Evolutionary conservation across 352 stramenopile genomes (phyloP).

Genomic region (Pythium aphanidermatum): DNA sequence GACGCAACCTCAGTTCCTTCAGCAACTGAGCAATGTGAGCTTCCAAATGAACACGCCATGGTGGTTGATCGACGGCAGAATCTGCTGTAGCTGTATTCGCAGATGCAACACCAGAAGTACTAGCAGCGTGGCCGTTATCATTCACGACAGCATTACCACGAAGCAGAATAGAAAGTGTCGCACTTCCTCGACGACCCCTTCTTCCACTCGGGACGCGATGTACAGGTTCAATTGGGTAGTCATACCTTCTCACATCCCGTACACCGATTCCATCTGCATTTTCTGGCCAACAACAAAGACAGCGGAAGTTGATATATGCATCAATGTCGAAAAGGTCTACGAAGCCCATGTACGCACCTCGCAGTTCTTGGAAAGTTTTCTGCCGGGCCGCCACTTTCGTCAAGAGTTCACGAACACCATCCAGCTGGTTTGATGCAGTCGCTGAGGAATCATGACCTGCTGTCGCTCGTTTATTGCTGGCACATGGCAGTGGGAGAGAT

Average conservation of each 20-base stretch:
- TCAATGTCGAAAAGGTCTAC: neutral
- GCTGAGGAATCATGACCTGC: no score
- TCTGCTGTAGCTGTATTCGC: neutral
- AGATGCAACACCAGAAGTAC: no score
- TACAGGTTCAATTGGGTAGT: conserved; percentile 15
- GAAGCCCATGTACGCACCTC: conserved; percentile 2
- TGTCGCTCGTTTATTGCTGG: no score
- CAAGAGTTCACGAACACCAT: no score
- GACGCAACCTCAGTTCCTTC: conserved; percentile 28
- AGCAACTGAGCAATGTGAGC: conserved; percentile 40
- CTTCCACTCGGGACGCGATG: conserved; percentile 2
- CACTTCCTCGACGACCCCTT: neutral
- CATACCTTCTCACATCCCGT: conserved; percentile 13
- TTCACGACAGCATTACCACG: no score
- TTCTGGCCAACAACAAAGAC: conserved; percentile 1
- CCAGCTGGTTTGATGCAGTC: no score
- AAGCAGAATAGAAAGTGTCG: neutral
- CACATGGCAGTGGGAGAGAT: no score
- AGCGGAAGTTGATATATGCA: neutral
- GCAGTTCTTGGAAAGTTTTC: conserved; percentile 8
- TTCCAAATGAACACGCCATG: conserved; percentile 38
- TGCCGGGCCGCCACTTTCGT: conserved; percentile 6
- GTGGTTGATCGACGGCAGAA: neutral
- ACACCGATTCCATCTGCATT: conserved; percentile 6
- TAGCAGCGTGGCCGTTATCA: no score